Evolutionary conservation across 2,329 filamentous ascomycete species (phyloP), one percentile per base, ranked within the genome.

Genomic region (Pestalotiopsis fici): DNA sequence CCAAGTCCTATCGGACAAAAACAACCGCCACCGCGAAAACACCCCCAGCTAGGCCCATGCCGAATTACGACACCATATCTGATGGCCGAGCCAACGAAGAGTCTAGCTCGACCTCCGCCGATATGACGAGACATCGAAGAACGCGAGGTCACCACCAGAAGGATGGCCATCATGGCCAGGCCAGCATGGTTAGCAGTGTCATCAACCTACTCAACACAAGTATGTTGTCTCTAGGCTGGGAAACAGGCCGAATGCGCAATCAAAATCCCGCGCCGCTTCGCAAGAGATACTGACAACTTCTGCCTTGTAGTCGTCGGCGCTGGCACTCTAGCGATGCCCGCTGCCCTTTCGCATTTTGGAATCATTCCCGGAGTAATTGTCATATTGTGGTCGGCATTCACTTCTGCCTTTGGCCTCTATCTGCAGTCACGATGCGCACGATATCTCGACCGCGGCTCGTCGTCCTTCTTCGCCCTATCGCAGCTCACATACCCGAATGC

Each of bases 151-250:
- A 91, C 64, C 72, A 91, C 65, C 72, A 72, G 74, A 94, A 94
- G 81, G 89, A 92, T 79, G 87, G 86, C 56, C 73, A 75, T 80
- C 74, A 80, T 68, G 95, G 96, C 65, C 88, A 95, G 76, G 96
- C 96, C 73, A 92, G 93, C 73, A 97, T 93, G 89, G 80, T 91
- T 65, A 97, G 94, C 82, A 97, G 95, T 78, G 92, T 96, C 72
- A 92, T 98, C 82, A 99, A 99, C 79, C 85, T 99, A 71, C 86
- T 98, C 71, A 99, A 99, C 80, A 99, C 96, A 21, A 99, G 93
- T 96, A 86, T 68, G 88, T 56, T 11, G 35, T 37, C 27, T 64
- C 31, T 23, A 57, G n/a, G 23, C 27, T 27, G 18, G 23, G 18
- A 21, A 55, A 18, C 55, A 47, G 21, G 13, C 28, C 39, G 6